Evolutionary conservation across 768 basidiomycete genomes (phyloP).

Genomic region (Lyophyllum shimeji): DNA sequence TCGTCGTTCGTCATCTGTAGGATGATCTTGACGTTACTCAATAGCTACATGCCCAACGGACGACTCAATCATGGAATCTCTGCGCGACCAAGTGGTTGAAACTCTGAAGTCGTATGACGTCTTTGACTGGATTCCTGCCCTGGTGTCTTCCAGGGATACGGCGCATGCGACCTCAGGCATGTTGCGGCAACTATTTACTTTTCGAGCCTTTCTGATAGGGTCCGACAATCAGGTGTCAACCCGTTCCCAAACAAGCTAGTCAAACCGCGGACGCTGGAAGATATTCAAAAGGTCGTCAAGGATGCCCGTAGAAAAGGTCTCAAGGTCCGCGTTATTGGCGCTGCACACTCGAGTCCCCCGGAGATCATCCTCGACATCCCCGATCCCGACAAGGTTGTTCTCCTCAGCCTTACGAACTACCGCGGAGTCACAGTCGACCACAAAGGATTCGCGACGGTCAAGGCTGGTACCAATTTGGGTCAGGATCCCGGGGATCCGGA

Average conservation of each 20-base stretch:
- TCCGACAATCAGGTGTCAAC: neutral
- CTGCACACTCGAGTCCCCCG: conserved; percentile 2
- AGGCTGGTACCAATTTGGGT: conserved; percentile 7
- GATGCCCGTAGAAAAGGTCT: neutral
- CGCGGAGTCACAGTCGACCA: neutral
- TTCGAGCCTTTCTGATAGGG: neutral
- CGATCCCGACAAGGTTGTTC: conserved; percentile 2
- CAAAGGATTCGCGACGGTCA: neutral
- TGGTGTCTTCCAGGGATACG: neutral
- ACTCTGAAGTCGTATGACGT: neutral
- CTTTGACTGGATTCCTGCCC: neutral
- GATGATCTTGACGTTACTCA: neutral
- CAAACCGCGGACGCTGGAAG: neutral
- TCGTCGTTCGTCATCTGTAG: neutral
- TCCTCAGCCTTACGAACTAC: conserved; percentile 7
- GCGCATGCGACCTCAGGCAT: neutral
- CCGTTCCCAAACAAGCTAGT: conserved; percentile 1
- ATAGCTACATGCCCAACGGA: neutral
- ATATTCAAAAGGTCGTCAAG: neutral
- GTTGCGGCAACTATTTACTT: neutral
- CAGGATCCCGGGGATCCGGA: neutral
- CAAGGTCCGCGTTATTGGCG: conserved; percentile 6
- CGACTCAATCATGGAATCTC: neutral
- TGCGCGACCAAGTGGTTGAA: neutral
- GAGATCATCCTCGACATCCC: conserved; percentile 4